Evolutionary conservation across 1,284 basidiomycete species (phyloP).

Genomic region (Farysia itapuensis): DNA sequence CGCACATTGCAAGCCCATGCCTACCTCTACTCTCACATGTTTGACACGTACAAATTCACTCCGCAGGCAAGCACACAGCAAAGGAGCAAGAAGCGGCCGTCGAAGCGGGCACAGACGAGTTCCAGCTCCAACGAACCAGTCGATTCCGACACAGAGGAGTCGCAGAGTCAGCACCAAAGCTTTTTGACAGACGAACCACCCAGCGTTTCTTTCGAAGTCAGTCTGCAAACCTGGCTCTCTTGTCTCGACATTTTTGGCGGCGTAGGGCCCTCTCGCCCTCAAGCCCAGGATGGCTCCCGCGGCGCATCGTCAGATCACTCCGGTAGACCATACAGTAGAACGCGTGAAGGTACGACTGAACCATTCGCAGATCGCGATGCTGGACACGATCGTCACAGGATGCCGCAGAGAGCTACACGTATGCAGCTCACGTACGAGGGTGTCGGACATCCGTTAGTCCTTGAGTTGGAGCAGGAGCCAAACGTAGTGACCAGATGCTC

Average conservation of each 20-base stretch:
- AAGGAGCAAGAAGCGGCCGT: conserved; percentile 5
- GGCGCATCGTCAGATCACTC: conserved; percentile 1
- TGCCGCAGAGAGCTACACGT: conserved; percentile 64
- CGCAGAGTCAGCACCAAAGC: too few species aligned
- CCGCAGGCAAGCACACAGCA: neutral
- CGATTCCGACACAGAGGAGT: neutral
- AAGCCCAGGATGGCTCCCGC: conserved; percentile 2
- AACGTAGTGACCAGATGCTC: conserved; percentile 87
- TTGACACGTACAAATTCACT: conserved; percentile 72
- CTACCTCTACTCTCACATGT: conserved; percentile 77
- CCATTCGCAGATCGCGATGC: conserved; percentile 9
- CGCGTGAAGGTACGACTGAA: conserved; percentile 17
- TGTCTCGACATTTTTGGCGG: conserved; percentile 91
- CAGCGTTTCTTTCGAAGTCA: conserved; percentile 72
- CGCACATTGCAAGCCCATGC: conserved; percentile 77
- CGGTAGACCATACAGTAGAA: conserved; percentile 5
- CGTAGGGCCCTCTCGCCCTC: conserved; percentile 61
- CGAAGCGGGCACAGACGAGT: neutral
- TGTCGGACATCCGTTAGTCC: conserved; percentile 76
- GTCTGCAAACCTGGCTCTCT: conserved; percentile 77
- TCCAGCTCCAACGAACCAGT: neutral
- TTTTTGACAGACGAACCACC: conserved; percentile 60
- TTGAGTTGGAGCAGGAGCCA: conserved; percentile 75
- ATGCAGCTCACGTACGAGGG: conserved; percentile 83
- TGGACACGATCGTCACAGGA: conserved; percentile 5